Evolutionary conservation across 352 stramenopile species (phyloP).

Genomic region (Thraustotheca clavata): DNA sequence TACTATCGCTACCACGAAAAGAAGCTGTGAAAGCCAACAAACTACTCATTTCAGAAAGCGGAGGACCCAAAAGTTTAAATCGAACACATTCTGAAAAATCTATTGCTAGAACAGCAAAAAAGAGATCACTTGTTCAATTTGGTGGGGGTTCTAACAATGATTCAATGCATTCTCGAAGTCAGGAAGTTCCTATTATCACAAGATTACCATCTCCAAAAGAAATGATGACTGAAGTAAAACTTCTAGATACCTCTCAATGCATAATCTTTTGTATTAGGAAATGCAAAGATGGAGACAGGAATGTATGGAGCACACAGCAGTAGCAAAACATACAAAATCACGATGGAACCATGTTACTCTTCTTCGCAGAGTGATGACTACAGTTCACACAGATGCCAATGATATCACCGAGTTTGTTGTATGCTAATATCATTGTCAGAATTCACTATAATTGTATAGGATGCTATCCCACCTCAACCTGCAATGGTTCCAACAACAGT

Average conservation of each 20-base stretch:
- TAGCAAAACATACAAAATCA: background rate
- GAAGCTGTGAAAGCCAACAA: background rate
- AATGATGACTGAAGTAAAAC: background rate
- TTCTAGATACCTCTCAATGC: background rate
- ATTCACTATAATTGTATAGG: background rate
- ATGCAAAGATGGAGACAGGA: background rate
- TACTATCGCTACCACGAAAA: constrained; percentile 4
- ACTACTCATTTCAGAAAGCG: background rate
- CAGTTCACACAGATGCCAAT: background rate
- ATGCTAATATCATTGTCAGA: background rate
- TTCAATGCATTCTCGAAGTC: background rate
- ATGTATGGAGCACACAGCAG: background rate
- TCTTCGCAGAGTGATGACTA: background rate
- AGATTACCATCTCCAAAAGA: background rate
- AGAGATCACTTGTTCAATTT: background rate
- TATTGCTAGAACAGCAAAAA: background rate
- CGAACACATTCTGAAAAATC: background rate
- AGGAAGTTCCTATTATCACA: background rate
- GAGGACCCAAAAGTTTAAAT: background rate
- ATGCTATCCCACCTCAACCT: background rate
- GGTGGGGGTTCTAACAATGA: background rate
- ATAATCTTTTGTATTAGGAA: background rate
- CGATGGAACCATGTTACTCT: background rate
- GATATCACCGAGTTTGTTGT: background rate
- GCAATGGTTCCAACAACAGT: background rate